Evolutionary conservation across 805 yeast genomes (phyloP).

Genomic region (Wickerhamiella nectarea): DNA sequence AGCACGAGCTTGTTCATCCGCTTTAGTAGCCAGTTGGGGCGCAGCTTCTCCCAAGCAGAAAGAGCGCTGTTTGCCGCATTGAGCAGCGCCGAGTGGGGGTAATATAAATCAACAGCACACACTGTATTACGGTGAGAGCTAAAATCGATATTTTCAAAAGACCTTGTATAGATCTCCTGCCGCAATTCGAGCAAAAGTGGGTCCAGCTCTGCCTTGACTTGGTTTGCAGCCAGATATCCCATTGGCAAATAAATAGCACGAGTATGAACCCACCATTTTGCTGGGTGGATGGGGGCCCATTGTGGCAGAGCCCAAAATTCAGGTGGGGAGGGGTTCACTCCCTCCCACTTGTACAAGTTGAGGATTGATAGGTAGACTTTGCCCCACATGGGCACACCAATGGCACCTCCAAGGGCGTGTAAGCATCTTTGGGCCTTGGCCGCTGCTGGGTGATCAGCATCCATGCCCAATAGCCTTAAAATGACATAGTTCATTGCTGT

Average conservation of each 20-base stretch:
- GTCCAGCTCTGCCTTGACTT: constrained; percentile 42
- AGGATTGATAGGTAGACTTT: constrained; percentile 77
- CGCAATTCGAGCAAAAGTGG: constrained; percentile 57
- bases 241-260: constrained; percentile 80
- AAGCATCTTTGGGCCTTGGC: constrained; percentile 61
- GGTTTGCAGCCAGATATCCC: constrained; percentile 59
- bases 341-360: constrained; percentile 83
- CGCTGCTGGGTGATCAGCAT: constrained; percentile 62
- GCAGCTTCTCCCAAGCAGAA: constrained; percentile 50
- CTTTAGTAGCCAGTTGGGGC: constrained; percentile 62
- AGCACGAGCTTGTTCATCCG: constrained; percentile 40
- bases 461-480: constrained; percentile 68
- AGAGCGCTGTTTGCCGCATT: constrained; percentile 48
- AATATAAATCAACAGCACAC: constrained; percentile 83
- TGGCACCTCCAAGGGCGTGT: constrained; percentile 71
- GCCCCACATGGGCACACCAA: constrained; percentile 94
- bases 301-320: constrained; percentile 87
- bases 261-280: constrained; percentile 98
- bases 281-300: constrained; percentile 73
- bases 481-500: constrained; percentile 75
- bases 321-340: constrained; percentile 96
- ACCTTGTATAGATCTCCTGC: constrained; percentile 56
- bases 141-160: constrained; percentile 58
- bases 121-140: constrained; percentile 62
- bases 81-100: constrained; percentile 69